These are phyloP conservation scores for Fusarium haematococcum DNA, from an alignment of 2,329 filamentous ascomycete genomes.

Conservation along the genomic window DNA sequence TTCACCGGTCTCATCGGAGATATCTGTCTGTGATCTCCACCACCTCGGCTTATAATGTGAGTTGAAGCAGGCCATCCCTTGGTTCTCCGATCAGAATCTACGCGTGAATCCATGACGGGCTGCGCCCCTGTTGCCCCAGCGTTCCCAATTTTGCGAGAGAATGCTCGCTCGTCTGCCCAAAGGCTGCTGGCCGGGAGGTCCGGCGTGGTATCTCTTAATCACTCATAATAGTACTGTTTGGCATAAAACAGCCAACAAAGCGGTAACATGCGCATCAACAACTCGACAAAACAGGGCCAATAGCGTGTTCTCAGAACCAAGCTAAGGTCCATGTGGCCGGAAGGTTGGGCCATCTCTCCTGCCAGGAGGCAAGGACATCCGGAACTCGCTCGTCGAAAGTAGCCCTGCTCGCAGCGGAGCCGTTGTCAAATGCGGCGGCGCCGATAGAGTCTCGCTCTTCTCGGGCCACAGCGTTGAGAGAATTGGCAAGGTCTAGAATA, in stretches of 20 bases:
- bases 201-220: not conserved
- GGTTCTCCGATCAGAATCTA: not conserved
- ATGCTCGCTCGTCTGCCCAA: not conserved
- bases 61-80: not conserved
- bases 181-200: not conserved
- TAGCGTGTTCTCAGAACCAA: slow-evolving; percentile 75
- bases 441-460: slow-evolving; percentile 80
- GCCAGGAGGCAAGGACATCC: slow-evolving; percentile 91
- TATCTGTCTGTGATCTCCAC: not conserved
- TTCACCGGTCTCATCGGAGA: not conserved
- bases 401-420: slow-evolving; percentile 72
- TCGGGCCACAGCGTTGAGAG: slow-evolving; percentile 81
- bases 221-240: not conserved
- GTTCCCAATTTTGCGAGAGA: not conserved
- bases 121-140: not conserved
- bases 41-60: not conserved
- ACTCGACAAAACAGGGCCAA: not conserved
- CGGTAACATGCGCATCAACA: not conserved
- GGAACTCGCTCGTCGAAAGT: slow-evolving; percentile 95
- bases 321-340: slow-evolving; percentile 94
- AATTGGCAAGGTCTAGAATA: slow-evolving; percentile 90
- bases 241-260: not conserved
- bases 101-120: not conserved
- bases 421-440: slow-evolving; percentile 75
- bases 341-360: slow-evolving; percentile 92